Base-by-base conservation (phyloP, 768 basidiomycete species). In the Phaffia tasmanica region DNA sequence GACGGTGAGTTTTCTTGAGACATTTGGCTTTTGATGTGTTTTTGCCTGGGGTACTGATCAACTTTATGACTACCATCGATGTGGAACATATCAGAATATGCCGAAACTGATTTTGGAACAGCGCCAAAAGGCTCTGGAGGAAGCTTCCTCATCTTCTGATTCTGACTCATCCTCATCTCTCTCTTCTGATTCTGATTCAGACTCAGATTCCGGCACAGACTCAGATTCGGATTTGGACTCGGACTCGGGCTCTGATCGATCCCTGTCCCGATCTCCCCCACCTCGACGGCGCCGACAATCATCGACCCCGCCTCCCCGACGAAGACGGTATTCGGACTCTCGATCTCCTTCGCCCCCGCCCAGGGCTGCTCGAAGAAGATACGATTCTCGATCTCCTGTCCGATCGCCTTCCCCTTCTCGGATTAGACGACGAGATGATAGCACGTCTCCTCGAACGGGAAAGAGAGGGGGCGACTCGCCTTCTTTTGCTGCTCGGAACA, bases 21-120 rank as follows among this genome's bases (percentile, higher is more conserved):
- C 19, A 21, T 25, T 18, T 62, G 23, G 42, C n/a, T 30, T 25
- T 29, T 27, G 27, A 15, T 53, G 30, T 16, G 25, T 47, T n/a
- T 60, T 23, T 21, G 25, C 27, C 29, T n/a, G 15, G 25, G 15
- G 23, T 7, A 46, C 32, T 21, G 8, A 4, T 63, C 16, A n/a
- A 14, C 35, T 42, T 63, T 23, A 7, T 27, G 27, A 18, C 21
- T 51, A 23, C 32, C 18, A 29, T 63, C 42, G n/a, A 42, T 53
- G 48, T 48, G 11, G 49, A 68, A n/a, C 46, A 18, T n/a, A 16
- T 2, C 72, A 91, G 90, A 93, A 93, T 72, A 92, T 91, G 1
- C 94, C 94, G 1, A 83, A 84, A 55, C 77, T 95, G 55, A 90
- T 97, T 73, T 87, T 95, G 85, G 92, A 92, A 73, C 91, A 94